Percentiles rank a stretch among this genome's conserved stretches.
phyloP scores from a whole-genome alignment of 495 filamentous ascomycete genomes.

The Lasiosphaeria miniovina region DNA sequence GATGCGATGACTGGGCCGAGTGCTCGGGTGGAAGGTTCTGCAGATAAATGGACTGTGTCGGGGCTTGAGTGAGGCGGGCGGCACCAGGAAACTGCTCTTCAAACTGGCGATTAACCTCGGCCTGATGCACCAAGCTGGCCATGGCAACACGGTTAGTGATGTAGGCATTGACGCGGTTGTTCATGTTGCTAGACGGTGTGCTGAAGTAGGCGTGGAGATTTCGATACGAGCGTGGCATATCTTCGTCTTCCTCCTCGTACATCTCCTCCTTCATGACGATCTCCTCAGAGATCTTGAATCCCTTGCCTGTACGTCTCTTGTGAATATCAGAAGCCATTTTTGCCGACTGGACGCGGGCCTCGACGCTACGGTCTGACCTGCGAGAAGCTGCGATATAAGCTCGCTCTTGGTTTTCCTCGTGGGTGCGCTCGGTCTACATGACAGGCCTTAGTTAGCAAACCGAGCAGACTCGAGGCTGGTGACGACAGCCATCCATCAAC shows the following conservation, averaged over 20 bases:
- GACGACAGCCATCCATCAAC: no score
- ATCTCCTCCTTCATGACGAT: conserved; percentile 92
- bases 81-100: conserved; percentile 35
- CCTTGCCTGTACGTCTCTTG: conserved; percentile 81
- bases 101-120: conserved; percentile 48
- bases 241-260: conserved; percentile 95
- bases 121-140: conserved; percentile 50
- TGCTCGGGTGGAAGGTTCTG: conserved; percentile 16
- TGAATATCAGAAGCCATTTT: conserved; percentile 85
- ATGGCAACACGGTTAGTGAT: conserved; percentile 58
- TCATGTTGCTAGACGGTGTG: conserved; percentile 53
- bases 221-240: conserved; percentile 50
- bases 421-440: conserved; percentile 62
- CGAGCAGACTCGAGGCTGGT: neutral
- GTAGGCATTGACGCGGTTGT: conserved; percentile 56
- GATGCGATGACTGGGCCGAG: neutral
- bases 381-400: conserved; percentile 96
- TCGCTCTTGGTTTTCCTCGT: conserved; percentile 91
- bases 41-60: conserved; percentile 13
- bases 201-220: conserved; percentile 54
- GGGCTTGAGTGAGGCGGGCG: conserved; percentile 13
- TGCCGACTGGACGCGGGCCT: conserved; percentile 87
- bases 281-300: conserved; percentile 77
- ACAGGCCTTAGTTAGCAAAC: neutral
- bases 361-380: conserved; percentile 81